Conservation (phyloP, 2,329 filamentous ascomycete genomes). For the Botrytis byssoidea region DNA sequence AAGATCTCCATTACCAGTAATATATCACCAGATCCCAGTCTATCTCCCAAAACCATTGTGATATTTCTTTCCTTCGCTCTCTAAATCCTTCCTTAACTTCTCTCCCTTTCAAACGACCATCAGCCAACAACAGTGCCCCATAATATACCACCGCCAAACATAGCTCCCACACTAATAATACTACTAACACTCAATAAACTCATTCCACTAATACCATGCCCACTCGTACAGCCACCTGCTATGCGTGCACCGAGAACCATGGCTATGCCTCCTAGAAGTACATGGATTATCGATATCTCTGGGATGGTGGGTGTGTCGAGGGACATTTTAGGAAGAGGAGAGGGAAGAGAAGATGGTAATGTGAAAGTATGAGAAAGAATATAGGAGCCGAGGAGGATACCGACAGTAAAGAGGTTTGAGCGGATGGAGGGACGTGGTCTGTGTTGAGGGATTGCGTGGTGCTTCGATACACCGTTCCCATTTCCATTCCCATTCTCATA, state of each 20-base stretch:
- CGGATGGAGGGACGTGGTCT: slow-evolving; percentile 1
- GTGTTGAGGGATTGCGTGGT: no score
- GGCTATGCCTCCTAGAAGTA: slow-evolving; percentile 51
- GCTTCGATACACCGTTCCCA: neutral
- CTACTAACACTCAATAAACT: slow-evolving; percentile 61
- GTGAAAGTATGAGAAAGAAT: slow-evolving; percentile 19
- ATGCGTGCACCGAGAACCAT: slow-evolving; percentile 61
- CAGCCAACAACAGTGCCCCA: slow-evolving; percentile 7
- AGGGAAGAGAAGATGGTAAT: slow-evolving; percentile 24
- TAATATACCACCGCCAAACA: slow-evolving; percentile 54
- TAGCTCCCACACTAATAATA: slow-evolving; percentile 57
- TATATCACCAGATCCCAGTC: neutral
- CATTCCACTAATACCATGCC: slow-evolving; percentile 67
- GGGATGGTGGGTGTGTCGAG: neutral
- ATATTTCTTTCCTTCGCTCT: no score
- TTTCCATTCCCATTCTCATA: neutral
- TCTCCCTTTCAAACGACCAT: neutral
- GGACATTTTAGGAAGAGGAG: neutral
- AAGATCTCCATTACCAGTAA: neutral
- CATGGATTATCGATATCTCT: neutral
- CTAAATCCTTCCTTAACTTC: no score
- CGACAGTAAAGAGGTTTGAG: slow-evolving; percentile 47
- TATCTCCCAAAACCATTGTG: neutral
- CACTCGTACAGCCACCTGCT: slow-evolving; percentile 66
- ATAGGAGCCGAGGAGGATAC: slow-evolving; percentile 50